These are phyloP conservation scores for Wickerhamomyces tratensis DNA, from an alignment of 805 yeast species.

Conservation along the genomic window DNA sequence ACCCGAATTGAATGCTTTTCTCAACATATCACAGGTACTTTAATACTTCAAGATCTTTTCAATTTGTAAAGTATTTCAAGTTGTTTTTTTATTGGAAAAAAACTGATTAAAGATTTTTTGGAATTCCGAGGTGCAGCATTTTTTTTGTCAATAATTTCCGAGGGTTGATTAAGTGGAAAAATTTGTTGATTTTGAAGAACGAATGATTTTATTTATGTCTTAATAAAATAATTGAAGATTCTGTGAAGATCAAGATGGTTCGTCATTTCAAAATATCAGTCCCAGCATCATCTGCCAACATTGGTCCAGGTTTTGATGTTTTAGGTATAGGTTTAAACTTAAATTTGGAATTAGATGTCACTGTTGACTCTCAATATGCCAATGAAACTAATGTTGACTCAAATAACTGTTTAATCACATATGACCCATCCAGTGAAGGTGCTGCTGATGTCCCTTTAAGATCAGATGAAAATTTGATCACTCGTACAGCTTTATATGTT, in stretches of 20 bases:
- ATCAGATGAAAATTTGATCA: slow-evolving; percentile 76
- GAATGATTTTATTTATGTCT: background rate
- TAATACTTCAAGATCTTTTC: no score
- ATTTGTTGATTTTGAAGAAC: background rate
- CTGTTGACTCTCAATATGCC: slow-evolving; percentile 42
- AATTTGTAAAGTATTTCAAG: no score
- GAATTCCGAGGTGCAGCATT: no score
- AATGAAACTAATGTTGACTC: slow-evolving; percentile 46
- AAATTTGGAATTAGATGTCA: slow-evolving; percentile 61
- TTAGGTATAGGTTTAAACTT: slow-evolving; percentile 83
- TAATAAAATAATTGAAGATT: slow-evolving; percentile 3
- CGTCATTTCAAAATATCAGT: slow-evolving; percentile 57
- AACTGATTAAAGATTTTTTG: no score
- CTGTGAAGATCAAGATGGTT: slow-evolving; percentile 20
- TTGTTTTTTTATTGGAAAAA: no score
- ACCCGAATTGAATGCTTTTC: no score
- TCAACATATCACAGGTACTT: no score
- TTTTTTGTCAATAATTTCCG: no score
- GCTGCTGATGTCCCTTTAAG: slow-evolving; percentile 68
- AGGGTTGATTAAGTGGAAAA: no score
- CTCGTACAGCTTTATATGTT: slow-evolving; percentile 88
- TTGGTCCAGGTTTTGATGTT: slow-evolving; percentile 98
- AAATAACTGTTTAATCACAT: slow-evolving; percentile 58
- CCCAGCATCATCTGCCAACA: slow-evolving; percentile 96
- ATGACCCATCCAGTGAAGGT: slow-evolving; percentile 67